A percentile compares a stretch with the other conserved stretches of the same genome.
Evolutionary conservation across 2,329 filamentous ascomycete species (phyloP).

Genomic region (Aureobasidium leucospermi): DNA sequence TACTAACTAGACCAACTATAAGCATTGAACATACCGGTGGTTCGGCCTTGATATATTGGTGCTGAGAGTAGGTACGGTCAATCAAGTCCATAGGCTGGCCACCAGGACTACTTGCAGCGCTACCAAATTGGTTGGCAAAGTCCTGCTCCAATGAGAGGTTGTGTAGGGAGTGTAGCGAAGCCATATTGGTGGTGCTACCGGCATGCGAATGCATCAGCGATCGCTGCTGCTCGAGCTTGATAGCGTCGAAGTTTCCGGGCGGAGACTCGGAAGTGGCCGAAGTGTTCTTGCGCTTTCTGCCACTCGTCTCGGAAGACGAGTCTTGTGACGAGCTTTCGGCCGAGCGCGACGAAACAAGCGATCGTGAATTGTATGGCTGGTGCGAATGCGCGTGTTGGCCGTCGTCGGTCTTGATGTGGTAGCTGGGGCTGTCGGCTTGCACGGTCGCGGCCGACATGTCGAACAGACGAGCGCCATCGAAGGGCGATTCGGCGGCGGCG

Average conservation of each 20-base stretch:
- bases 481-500: slow-evolving; percentile 21
- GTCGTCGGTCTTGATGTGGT: slow-evolving; percentile 22
- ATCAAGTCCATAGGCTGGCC: slow-evolving; percentile 8
- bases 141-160: slow-evolving; percentile 28
- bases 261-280: slow-evolving; percentile 32
- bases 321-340: slow-evolving; percentile 36
- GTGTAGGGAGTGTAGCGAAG: slow-evolving; percentile 24
- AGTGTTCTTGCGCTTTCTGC: slow-evolving; percentile 34
- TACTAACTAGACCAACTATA: neutral
- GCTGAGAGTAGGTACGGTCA: slow-evolving; percentile 2
- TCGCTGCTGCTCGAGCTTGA: slow-evolving; percentile 5
- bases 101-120: slow-evolving; percentile 49
- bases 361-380: slow-evolving; percentile 17
- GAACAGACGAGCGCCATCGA: slow-evolving; percentile 23
- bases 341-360: slow-evolving; percentile 23
- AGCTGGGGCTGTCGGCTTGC: slow-evolving; percentile 22
- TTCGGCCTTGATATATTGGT: slow-evolving; percentile 14
- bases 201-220: neutral
- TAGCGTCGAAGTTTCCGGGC: slow-evolving; percentile 18
- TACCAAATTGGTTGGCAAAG: slow-evolving; percentile 45
- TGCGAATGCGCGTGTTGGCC: slow-evolving; percentile 15
- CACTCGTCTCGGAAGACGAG: slow-evolving; percentile 34
- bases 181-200: slow-evolving; percentile 14
- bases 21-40: slow-evolving; percentile 7
- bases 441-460: slow-evolving; percentile 20